Conservation (phyloP, 2,329 filamentous ascomycete genomes). For the Aspergillus hiratsukae region DNA sequence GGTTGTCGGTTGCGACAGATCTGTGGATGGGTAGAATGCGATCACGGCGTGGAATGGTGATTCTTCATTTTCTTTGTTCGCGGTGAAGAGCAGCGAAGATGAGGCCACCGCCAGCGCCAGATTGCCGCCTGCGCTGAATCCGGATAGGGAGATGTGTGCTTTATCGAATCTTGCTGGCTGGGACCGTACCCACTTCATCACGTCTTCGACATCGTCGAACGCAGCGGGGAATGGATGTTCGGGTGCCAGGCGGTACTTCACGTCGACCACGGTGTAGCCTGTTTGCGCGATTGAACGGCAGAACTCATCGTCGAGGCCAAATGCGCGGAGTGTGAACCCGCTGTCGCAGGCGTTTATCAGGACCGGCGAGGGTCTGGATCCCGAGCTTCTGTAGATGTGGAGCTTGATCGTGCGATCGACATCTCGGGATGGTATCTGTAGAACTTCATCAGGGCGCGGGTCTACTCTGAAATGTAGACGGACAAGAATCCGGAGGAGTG, state of each 20-base stretch:
- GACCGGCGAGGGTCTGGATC: constrained; percentile 13
- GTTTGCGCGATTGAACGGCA: constrained; percentile 21
- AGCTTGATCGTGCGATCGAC: constrained; percentile 19
- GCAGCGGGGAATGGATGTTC: constrained; percentile 37
- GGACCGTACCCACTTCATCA: constrained; percentile 26
- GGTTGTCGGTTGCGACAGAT: not conserved
- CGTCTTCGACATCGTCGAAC: constrained; percentile 34
- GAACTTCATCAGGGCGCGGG: constrained; percentile 17
- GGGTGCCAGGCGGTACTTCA: constrained; percentile 36
- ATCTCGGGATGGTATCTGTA: constrained; percentile 21
- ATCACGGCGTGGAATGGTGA: not conserved
- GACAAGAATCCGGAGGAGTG: not conserved
- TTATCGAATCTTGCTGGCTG: constrained; percentile 29
- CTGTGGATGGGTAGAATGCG: not conserved
- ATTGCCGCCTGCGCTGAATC: constrained; percentile 41
- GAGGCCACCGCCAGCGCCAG: constrained; percentile 30
- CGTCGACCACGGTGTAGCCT: constrained; percentile 31
- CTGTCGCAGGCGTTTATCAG: constrained; percentile 29
- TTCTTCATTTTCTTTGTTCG: not conserved
- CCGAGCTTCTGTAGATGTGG: constrained; percentile 21
- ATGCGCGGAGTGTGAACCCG: constrained; percentile 26
- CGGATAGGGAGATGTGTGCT: constrained; percentile 28
- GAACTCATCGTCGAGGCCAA: constrained; percentile 26
- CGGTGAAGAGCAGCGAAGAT: constrained; percentile 2
- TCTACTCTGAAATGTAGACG: not conserved